Evolutionary conservation across 768 basidiomycete species (phyloP), one percentile per base, ranked within the genome.

Genomic region (Hebeloma cylindrosporum): DNA sequence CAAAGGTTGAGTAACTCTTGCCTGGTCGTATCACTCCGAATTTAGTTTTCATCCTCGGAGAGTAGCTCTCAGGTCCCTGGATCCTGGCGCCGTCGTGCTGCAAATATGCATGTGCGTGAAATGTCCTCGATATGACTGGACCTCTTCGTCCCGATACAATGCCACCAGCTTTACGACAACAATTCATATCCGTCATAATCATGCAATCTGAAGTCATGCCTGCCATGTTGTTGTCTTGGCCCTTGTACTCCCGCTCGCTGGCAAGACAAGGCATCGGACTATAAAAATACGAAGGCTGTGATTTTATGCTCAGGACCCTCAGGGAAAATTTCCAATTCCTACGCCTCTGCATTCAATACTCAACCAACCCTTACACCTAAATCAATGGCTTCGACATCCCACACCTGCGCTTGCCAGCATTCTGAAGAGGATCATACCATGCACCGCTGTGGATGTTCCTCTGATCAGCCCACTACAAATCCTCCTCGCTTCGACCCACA

Each of bases 381-480:
- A n/a, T n/a, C n/a, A n/a, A n/a, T n/a, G n/a, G n/a, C n/a, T n/a
- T n/a, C n/a, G n/a, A n/a, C n/a, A n/a, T n/a, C n/a, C n/a, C n/a
- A n/a, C n/a, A n/a, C n/a, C n/a, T 28, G 22, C 16, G 16, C 29
- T 4, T 25, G 17, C 33, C 18, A 5, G 21, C 60, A 64, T 29
- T 37, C 26, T 18, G 35, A 40, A 30, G 33, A 39, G 20, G 38
- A 54, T 7, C 61, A 64, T 40, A 46, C 44, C 29, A 43, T 57
- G 36, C 47, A 54, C 22, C 65, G 58, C 32, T 66, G 63, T 36
- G 62, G 61, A 20, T 64, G 63, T 39, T 49, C 60, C 13, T 60
- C 60, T 40, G 56, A 64, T 40, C 55, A 48, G 18, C 48, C 53
- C 14, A 30, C 49, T 9, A 40, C 51, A 5, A 52, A 61, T 43